Conservation (phyloP, 1,284 basidiomycete species). For the Schizophyllum commune region DNA sequence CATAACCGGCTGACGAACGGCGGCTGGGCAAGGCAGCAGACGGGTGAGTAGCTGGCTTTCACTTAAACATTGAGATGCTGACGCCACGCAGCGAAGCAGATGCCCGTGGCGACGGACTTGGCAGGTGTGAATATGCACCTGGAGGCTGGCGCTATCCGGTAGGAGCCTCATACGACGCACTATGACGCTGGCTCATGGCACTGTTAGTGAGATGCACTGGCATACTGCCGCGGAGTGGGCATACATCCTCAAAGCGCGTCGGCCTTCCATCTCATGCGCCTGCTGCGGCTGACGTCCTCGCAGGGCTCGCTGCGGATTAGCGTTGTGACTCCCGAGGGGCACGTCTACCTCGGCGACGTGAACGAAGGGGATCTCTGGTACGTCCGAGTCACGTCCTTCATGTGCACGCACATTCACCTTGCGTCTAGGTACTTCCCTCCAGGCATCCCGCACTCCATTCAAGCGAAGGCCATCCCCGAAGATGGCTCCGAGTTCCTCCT, state of each 20-base stretch:
- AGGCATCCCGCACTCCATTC: conserved; percentile 58
- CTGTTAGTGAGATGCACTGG: conserved; percentile 58
- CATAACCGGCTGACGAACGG: conserved; percentile 46
- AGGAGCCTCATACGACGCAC: too few species aligned
- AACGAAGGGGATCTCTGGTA: conserved; percentile 24
- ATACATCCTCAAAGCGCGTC: not conserved
- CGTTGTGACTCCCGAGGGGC: conserved; percentile 51
- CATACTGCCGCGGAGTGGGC: conserved; percentile 38
- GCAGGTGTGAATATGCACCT: conserved; percentile 52
- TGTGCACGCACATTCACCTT: conserved; percentile 13
- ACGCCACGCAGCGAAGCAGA: conserved; percentile 6
- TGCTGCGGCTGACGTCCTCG: not conserved
- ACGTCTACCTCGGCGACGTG: conserved; percentile 44
- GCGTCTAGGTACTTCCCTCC: conserved; percentile 54
- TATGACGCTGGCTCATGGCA: too few species aligned
- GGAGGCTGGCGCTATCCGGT: conserved; percentile 44
- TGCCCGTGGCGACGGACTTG: not conserved
- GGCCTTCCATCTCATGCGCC: not conserved
- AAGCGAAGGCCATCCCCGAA: conserved; percentile 36
- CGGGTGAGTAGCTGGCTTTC: conserved; percentile 23
- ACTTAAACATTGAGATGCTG: not conserved
- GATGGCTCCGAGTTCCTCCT: conserved; percentile 66
- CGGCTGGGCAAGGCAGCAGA: conserved; percentile 54
- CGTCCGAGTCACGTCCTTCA: conserved; percentile 1
- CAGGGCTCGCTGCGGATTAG: conserved; percentile 36